Conservation (phyloP, 169 alveolate genomes). For the Theileria equi region DNA sequence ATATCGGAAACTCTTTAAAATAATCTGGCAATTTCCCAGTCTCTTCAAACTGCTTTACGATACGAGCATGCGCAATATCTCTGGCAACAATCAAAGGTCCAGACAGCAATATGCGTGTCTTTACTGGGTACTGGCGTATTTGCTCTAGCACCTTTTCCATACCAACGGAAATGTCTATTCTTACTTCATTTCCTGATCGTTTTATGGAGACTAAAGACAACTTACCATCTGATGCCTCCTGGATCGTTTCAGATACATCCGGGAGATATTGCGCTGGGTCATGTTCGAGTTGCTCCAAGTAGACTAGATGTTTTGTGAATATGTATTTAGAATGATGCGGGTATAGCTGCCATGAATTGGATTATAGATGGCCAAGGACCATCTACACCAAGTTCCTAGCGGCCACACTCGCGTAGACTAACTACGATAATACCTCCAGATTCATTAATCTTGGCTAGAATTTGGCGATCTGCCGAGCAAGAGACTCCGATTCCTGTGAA, state of each 20-base stretch:
- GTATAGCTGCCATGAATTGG: not conserved
- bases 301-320: slow-evolving; percentile 58
- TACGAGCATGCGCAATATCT: slow-evolving; percentile 86
- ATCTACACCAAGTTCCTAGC: not conserved
- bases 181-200: too few relatives aligned
- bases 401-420: not conserved
- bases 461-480: slow-evolving; percentile 88
- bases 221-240: not conserved
- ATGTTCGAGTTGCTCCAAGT: slow-evolving; percentile 80
- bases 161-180: slow-evolving; percentile 74
- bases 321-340: too few relatives aligned
- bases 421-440: slow-evolving; percentile 59
- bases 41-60: slow-evolving; percentile 67
- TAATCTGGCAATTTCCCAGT: slow-evolving; percentile 78
- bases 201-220: too few relatives aligned
- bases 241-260: slow-evolving; percentile 12
- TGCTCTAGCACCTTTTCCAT: slow-evolving; percentile 71
- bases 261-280: slow-evolving; percentile 82
- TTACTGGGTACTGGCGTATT: slow-evolving; percentile 71
- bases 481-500: slow-evolving; percentile 83
- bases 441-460: slow-evolving; percentile 67
- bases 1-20: slow-evolving; percentile 79
- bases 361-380: not conserved
- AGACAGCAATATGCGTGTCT: slow-evolving; percentile 75
- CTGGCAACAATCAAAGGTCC: slow-evolving; percentile 84